phyloP scores from a whole-genome alignment of 805 yeast species.

The Metschnikowia cubensis region DNA sequence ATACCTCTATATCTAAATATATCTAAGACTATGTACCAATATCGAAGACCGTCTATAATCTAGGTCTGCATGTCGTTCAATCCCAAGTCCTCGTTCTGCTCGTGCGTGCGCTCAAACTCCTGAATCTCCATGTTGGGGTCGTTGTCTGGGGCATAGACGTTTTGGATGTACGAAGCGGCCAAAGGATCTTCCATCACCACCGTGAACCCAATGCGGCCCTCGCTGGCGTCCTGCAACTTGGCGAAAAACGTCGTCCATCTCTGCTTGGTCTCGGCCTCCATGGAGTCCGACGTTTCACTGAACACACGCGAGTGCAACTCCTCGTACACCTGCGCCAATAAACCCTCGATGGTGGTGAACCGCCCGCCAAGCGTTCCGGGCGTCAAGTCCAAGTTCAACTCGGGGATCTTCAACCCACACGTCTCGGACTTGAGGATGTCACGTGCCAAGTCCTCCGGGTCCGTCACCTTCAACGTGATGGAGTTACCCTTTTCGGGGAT shows the following conservation, averaged over 20 bases:
- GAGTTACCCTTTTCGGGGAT: conserved; percentile 82
- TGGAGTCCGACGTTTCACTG: conserved; percentile 83
- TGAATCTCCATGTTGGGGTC: conserved; percentile 95
- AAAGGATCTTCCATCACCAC: conserved; percentile 89
- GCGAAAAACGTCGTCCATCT: conserved; percentile 83
- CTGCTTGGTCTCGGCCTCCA: conserved; percentile 72
- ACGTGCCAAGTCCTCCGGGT: conserved; percentile 88
- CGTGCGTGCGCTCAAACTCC: conserved; percentile 83
- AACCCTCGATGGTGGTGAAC: conserved; percentile 95
- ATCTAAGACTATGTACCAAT: too few relatives aligned
- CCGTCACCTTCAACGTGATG: conserved; percentile 71
- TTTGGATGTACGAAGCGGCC: conserved; percentile 93
- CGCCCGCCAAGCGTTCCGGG: conserved; percentile 98
- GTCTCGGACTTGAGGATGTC: conserved; percentile 94
- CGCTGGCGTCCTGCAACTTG: conserved; percentile 69
- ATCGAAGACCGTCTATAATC: too few relatives aligned
- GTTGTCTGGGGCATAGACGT: conserved; percentile 96
- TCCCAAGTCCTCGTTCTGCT: conserved; percentile 92
- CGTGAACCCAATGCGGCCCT: conserved; percentile 80
- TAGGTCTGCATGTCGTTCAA: conserved; percentile 49
- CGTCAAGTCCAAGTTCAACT: conserved; percentile 81
- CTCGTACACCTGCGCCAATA: conserved; percentile 81
- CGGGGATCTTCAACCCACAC: conserved; percentile 82
- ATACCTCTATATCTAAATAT: too few relatives aligned
- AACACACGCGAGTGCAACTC: conserved; percentile 85